phyloP scores from a whole-genome alignment of 306 rosid species.

The Vigna hirtella region DNA sequence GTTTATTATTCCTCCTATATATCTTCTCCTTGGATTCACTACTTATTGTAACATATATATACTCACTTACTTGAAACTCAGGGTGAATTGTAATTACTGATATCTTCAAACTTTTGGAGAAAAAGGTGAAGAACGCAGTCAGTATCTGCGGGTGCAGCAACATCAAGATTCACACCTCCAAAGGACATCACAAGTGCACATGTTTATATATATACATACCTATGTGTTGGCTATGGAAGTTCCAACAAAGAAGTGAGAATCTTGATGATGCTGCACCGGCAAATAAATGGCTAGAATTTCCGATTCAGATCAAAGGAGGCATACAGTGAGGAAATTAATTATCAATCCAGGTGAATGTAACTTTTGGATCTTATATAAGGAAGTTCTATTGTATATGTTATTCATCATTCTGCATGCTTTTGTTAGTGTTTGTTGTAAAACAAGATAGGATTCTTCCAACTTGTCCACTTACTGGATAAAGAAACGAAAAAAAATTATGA shows the following conservation, averaged over 20 bases:
- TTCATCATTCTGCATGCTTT: slow-evolving; percentile 31
- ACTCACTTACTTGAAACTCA: not conserved
- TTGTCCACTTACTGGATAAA: slow-evolving; percentile 11
- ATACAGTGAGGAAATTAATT: not conserved
- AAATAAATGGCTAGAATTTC: slow-evolving; percentile 58
- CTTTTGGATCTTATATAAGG: not conserved
- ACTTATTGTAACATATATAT: not conserved
- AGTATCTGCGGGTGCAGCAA: slow-evolving; percentile 60
- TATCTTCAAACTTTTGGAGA: slow-evolving; percentile 13
- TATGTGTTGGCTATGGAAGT: not conserved
- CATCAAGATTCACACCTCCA: slow-evolving; percentile 69
- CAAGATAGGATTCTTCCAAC: slow-evolving; percentile 9
- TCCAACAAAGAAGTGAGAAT: slow-evolving; percentile 58
- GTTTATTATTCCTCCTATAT: not conserved
- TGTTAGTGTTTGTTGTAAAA: not conserved
- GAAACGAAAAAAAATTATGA: slow-evolving; percentile 9
- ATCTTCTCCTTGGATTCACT: not conserved
- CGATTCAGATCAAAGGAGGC: slow-evolving; percentile 9
- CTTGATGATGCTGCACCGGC: slow-evolving; percentile 97
- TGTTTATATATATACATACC: not conserved
- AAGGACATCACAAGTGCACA: slow-evolving; percentile 19
- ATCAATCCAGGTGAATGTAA: slow-evolving; percentile 39
- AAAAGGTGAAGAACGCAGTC: slow-evolving; percentile 28
- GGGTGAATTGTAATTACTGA: not conserved
- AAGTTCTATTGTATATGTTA: not conserved